Percentiles rank a stretch among this genome's conserved stretches.
phyloP scores from a whole-genome alignment of 345 rosid species.

The Bruguiera parviflora region DNA sequence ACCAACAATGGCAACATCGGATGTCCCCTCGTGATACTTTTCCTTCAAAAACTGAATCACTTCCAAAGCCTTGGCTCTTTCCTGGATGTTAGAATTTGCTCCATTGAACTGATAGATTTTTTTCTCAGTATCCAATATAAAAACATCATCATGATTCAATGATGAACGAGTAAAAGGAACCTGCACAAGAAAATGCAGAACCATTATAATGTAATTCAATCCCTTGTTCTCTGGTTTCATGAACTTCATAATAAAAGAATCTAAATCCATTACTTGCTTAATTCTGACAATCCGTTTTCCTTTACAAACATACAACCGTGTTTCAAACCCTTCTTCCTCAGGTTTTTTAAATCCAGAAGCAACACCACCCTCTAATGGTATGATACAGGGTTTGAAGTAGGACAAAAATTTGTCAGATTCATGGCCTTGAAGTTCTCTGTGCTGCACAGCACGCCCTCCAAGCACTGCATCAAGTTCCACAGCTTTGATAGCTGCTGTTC shows the following conservation, averaged over 20 bases:
- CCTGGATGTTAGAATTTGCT: constrained; percentile 94
- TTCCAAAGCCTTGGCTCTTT: constrained; percentile 95
- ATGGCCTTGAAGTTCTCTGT: constrained; percentile 96
- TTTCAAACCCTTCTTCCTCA: constrained; percentile 90
- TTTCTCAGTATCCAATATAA: constrained; percentile 73
- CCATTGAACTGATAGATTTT: constrained; percentile 99
- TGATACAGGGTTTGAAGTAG: constrained; percentile 91
- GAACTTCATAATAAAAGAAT: constrained; percentile 4
- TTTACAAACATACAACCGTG: constrained; percentile 75
- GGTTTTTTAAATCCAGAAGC: constrained; percentile 84
- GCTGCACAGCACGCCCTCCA: constrained; percentile 99
- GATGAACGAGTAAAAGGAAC: constrained; percentile 94
- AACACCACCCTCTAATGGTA: constrained; percentile 96
- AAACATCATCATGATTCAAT: constrained; percentile 96
- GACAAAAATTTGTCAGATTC: constrained; percentile 97
- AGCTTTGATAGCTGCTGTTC: constrained; percentile 95
- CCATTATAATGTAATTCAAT: constrained; percentile 19
- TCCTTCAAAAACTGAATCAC: constrained; percentile 92
- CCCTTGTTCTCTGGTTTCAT: not conserved
- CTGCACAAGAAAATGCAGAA: constrained; percentile 42
- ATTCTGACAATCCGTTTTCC: constrained; percentile 86
- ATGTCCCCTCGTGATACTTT: constrained; percentile 75
- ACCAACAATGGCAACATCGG: constrained; percentile 87
- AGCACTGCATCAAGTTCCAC: constrained; percentile 93
- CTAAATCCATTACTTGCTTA: constrained; percentile 68